Evolutionary conservation across 768 basidiomycete genomes (phyloP).

Genomic region (Panus rudis): DNA sequence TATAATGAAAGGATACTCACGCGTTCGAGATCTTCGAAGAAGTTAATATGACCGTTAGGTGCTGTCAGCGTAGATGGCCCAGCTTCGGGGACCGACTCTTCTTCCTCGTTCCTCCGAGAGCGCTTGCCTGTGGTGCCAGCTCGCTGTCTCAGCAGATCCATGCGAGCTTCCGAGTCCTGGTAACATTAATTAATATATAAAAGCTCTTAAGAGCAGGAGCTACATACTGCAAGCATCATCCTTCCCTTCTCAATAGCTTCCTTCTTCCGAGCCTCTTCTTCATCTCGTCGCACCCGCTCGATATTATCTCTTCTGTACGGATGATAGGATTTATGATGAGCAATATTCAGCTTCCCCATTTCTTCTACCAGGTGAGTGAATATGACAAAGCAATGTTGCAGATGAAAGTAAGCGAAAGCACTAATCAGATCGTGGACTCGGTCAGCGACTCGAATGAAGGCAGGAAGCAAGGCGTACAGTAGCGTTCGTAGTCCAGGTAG

Average conservation of each 20-base stretch:
- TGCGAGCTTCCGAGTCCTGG: conserved; percentile 77
- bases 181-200: background rate
- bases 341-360: conserved; percentile 86
- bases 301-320: conserved; percentile 83
- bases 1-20: conserved; percentile 29
- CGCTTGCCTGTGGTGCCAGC: conserved; percentile 34
- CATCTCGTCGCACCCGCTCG: conserved; percentile 71
- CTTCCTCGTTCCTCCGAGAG: conserved; percentile 14
- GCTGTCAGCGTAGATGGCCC: conserved; percentile 33
- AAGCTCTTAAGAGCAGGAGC: background rate
- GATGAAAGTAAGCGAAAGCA: too few species aligned
- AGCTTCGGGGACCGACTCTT: conserved; percentile 8
- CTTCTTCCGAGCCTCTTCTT: conserved; percentile 65
- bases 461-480: too few species aligned
- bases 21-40: conserved; percentile 78
- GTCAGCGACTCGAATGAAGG: too few species aligned
- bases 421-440: too few species aligned
- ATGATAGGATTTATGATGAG: conserved; percentile 88
- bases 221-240: conserved; percentile 62
- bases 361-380: too few species aligned
- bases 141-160: conserved; percentile 54
- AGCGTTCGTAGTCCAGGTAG: too few species aligned
- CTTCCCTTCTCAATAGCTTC: conserved; percentile 66
- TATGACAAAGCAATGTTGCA: too few species aligned
- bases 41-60: conserved; percentile 68